These are phyloP conservation scores for Syncephalastrum sp. DNA, from an alignment of 371 early-diverging fungal genomes.

Conservation along the genomic window DNA sequence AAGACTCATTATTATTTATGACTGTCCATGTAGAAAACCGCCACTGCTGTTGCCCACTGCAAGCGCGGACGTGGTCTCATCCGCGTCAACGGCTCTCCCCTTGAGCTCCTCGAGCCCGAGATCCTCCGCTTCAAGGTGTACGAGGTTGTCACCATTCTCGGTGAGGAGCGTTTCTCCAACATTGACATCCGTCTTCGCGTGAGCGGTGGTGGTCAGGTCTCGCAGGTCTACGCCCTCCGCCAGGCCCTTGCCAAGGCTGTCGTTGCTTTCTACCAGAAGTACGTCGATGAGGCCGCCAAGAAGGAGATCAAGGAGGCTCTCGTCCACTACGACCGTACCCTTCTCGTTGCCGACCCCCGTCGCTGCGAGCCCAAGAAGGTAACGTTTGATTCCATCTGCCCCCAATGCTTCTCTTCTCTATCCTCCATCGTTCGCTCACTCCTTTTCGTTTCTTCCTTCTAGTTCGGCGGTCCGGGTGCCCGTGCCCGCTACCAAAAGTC, in stretches of 20 bases:
- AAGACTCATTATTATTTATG: conserved; percentile 1
- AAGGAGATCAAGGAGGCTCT: conserved; percentile 98
- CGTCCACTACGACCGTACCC: conserved; percentile 97
- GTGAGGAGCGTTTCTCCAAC: conserved; percentile 94
- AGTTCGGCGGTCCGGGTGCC: conserved; percentile 99
- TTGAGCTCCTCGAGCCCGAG: conserved; percentile 96
- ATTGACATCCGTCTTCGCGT: conserved; percentile 98
- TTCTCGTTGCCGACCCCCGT: conserved; percentile 99
- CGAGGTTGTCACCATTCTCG: conserved; percentile 97
- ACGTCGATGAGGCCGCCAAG: conserved; percentile 99
- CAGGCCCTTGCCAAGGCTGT: conserved; percentile 99
- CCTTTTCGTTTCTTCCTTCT: conserved; percentile 1
- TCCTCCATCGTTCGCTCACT: not conserved
- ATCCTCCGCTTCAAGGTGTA: conserved; percentile 97
- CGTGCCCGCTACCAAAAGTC: conserved; percentile 99
- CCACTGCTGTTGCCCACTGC: conserved; percentile 99
- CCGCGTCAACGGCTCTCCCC: conserved; percentile 97
- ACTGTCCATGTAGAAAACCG: conserved; percentile 89
- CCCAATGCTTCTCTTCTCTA: no score
- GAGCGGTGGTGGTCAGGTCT: conserved; percentile 95
- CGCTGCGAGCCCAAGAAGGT: conserved; percentile 99
- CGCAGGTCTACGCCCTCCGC: conserved; percentile 98
- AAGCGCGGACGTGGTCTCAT: conserved; percentile 97
- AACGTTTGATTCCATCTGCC: not conserved
- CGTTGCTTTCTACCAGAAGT: conserved; percentile 99